phyloP scores from a whole-genome alignment of 768 basidiomycete genomes.

The Psilocybe subaeruginosa region DNA sequence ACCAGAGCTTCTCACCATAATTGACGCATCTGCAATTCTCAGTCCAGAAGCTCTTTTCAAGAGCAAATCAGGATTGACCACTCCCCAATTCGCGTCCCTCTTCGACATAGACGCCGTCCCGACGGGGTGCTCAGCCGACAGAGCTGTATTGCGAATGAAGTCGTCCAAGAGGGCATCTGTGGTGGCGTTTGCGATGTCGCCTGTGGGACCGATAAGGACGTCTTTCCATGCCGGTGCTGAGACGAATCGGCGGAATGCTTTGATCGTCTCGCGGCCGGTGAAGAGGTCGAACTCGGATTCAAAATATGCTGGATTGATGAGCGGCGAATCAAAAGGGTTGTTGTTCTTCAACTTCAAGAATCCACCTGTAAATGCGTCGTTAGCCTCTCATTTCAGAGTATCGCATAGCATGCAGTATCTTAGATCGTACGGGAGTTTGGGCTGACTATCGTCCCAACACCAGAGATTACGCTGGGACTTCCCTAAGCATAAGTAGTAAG shows the following conservation, averaged over 20 bases:
- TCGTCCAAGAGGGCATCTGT: constrained; percentile 27
- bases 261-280: constrained; percentile 25
- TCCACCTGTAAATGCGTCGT: constrained; percentile 11
- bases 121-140: constrained; percentile 28
- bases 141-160: constrained; percentile 20
- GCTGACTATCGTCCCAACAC: constrained; percentile 10
- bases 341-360: constrained; percentile 36
- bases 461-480: constrained; percentile 5
- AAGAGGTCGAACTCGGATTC: constrained; percentile 26
- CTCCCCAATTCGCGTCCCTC: constrained; percentile 24
- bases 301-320: constrained; percentile 52
- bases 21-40: constrained; percentile 38
- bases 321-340: constrained; percentile 43
- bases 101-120: constrained; percentile 31
- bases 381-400: too few species aligned
- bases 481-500: constrained; percentile 1
- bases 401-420: too few species aligned
- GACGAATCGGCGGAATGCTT: constrained; percentile 22
- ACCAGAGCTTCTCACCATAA: constrained; percentile 11
- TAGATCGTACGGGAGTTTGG: constrained; percentile 10
- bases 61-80: constrained; percentile 32
- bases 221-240: constrained; percentile 27
- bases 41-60: constrained; percentile 33
- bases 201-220: constrained; percentile 25
- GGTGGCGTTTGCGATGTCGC: constrained; percentile 17